Percentiles rank a stretch among this genome's conserved stretches.
These are phyloP conservation scores for Saccharomycopsis sp. DNA, from an alignment of 805 yeast species.

Conservation along the genomic window DNA sequence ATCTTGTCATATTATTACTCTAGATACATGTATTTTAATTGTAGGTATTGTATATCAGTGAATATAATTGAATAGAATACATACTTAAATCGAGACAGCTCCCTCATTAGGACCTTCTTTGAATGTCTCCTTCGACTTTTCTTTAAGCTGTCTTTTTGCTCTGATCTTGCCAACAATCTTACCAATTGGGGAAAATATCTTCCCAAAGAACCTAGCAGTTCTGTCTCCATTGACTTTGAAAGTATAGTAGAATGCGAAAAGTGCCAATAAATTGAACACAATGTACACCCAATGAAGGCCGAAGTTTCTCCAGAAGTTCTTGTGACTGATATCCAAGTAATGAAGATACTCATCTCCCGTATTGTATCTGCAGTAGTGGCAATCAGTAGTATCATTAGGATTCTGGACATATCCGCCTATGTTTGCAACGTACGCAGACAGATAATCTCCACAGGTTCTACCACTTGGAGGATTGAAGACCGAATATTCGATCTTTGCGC, in stretches of 20 bases:
- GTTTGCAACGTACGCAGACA: constrained; percentile 35
- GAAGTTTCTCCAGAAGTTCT: constrained; percentile 57
- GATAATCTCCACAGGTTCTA: constrained; percentile 55
- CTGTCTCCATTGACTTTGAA: neutral
- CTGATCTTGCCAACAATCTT: neutral
- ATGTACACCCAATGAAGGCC: constrained; percentile 57
- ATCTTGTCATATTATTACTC: too few species aligned
- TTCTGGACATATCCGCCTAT: constrained; percentile 53
- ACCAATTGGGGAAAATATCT: neutral
- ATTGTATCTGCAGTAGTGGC: constrained; percentile 43
- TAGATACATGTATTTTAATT: too few species aligned
- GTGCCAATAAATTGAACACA: constrained; percentile 42
- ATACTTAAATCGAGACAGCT: too few species aligned
- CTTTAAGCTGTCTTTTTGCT: neutral
- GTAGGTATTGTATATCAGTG: too few species aligned
- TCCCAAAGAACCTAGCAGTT: neutral
- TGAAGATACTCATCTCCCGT: constrained; percentile 44
- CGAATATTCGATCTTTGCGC: constrained; percentile 43
- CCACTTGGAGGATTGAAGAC: constrained; percentile 51
- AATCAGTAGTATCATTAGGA: constrained; percentile 40
- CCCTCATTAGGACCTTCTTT: too few species aligned
- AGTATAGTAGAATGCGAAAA: constrained; percentile 26
- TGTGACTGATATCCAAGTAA: constrained; percentile 37
- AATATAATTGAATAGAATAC: too few species aligned
- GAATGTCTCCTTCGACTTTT: too few species aligned